Percentiles rank a stretch among this genome's conserved stretches.
Conservation (phyloP, 495 filamentous ascomycete genomes). For the Talaromyces wortmannii region DNA sequence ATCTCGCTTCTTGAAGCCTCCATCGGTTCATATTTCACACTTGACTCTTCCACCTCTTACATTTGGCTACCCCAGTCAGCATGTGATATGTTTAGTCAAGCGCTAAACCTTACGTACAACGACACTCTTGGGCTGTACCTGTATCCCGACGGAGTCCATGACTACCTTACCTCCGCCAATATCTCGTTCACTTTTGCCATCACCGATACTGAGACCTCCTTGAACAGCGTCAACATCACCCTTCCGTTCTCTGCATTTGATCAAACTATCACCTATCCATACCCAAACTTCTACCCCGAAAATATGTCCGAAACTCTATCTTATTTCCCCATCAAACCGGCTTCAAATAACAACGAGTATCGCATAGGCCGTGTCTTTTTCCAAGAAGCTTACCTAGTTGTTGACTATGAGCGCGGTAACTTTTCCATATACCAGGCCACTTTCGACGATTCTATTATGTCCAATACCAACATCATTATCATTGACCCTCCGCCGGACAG, state of each 20-base stretch:
- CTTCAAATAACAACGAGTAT: conserved; percentile 43
- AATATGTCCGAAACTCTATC: conserved; percentile 14
- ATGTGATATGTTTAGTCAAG: conserved; percentile 56
- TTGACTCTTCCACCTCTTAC: conserved; percentile 62
- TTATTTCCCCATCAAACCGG: conserved; percentile 58
- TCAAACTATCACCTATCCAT: conserved; percentile 50
- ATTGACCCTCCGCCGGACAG: conserved; percentile 40
- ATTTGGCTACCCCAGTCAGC: conserved; percentile 58
- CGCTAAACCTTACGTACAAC: conserved; percentile 53
- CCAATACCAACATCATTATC: conserved; percentile 37
- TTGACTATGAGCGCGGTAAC: conserved; percentile 54
- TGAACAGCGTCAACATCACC: conserved; percentile 49
- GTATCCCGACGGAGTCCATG: background rate
- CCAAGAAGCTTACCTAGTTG: conserved; percentile 63
- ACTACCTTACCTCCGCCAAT: conserved; percentile 33
- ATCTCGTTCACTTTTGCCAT: conserved; percentile 50
- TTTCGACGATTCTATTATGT: conserved; percentile 36
- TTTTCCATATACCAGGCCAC: conserved; percentile 51
- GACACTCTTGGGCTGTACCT: conserved; percentile 31
- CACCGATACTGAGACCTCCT: conserved; percentile 33
- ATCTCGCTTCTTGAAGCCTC: background rate
- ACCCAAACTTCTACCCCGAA: conserved; percentile 18
- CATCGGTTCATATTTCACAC: conserved; percentile 22
- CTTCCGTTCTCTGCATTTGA: conserved; percentile 60
- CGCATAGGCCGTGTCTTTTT: conserved; percentile 65